Base-by-base conservation (phyloP, 352 stramenopile genomes). In the Globisporangium echinulatum region DNA sequence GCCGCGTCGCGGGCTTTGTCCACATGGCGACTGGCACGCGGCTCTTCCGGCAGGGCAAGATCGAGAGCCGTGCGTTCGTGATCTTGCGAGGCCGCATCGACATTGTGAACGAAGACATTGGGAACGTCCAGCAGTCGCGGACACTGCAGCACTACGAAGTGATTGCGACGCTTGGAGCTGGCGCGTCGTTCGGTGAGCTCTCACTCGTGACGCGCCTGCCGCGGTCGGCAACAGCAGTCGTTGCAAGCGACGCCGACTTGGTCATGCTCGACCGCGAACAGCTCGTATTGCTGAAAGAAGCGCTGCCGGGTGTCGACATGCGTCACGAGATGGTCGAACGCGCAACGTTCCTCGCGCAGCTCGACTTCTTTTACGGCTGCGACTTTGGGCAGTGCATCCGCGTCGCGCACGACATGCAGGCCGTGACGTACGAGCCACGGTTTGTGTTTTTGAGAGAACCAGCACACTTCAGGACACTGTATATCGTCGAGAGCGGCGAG, bases 341-440 rank as follows among this genome's bases (percentile, higher is more conserved):
- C 13, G 81, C 81, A 19, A 75, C 85, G 65, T 88, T 90, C 52
- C 70, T 93, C 15, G 47, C 75, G 1, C 64, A 67, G 2, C 62
- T 93, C 4, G 77, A 69, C 39, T 90, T 86, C 56, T 81, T 90
- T 48, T 66, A 71, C 8, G 66, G 72, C 37, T 67, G 64, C 19
- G 79, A 90, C 60, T 87, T 90, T 57, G 74, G 72, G 1, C 73
- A 88, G 49, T 90, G 83, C 53, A 90, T 93, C 40, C 81, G 83
- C 39, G 70, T 91, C 4, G 79, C 81, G 4, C 80, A 90, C 48
- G 83, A 91, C 50, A 68, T 89, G 43, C 67, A 82, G 11, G 75
- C 88, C 14, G 65, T 67, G 33, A 56, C 62, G 4, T 88, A 86
- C 55, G 77, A 86, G 17, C 72, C 75, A 9, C 75, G 77, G 0